Conservation (phyloP, 2,329 filamentous ascomycete species). For the Colletotrichum viniferum region DNA sequence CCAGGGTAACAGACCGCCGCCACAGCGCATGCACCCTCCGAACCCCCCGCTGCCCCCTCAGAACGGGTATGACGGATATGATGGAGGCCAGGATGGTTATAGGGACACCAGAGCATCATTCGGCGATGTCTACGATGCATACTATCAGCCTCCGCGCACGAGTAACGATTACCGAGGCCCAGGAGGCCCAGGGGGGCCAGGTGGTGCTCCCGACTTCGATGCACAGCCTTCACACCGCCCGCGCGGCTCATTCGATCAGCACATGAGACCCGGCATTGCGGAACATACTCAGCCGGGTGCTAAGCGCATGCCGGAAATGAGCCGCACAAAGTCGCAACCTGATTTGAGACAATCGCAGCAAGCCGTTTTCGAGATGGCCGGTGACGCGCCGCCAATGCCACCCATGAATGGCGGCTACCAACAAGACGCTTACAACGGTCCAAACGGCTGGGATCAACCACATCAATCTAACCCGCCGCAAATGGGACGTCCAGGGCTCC, state of each 20-base stretch:
- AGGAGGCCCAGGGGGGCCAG: neutral
- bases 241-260: slow-evolving; percentile 52
- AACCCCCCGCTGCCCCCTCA: slow-evolving; percentile 41
- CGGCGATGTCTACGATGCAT: slow-evolving; percentile 28
- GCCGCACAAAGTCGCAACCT: slow-evolving; percentile 70
- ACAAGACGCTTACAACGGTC: slow-evolving; percentile 11
- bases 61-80: slow-evolving; percentile 32
- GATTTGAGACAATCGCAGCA: slow-evolving; percentile 67
- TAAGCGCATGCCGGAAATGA: slow-evolving; percentile 57
- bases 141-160: slow-evolving; percentile 27
- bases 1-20: slow-evolving; percentile 54
- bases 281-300: slow-evolving; percentile 53
- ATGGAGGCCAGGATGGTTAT: slow-evolving; percentile 35
- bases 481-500: slow-evolving; percentile 27
- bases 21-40: slow-evolving; percentile 55
- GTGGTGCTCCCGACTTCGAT: slow-evolving; percentile 46
- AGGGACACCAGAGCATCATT: slow-evolving; percentile 27
- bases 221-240: slow-evolving; percentile 26
- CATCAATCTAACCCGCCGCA: neutral
- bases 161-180: slow-evolving; percentile 20
- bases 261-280: slow-evolving; percentile 41
- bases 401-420: slow-evolving; percentile 35
- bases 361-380: slow-evolving; percentile 77
- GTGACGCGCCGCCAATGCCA: slow-evolving; percentile 63
- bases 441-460: slow-evolving; percentile 20